Conservation (phyloP, 169 alveolate species). For the Theileria orientalis region DNA sequence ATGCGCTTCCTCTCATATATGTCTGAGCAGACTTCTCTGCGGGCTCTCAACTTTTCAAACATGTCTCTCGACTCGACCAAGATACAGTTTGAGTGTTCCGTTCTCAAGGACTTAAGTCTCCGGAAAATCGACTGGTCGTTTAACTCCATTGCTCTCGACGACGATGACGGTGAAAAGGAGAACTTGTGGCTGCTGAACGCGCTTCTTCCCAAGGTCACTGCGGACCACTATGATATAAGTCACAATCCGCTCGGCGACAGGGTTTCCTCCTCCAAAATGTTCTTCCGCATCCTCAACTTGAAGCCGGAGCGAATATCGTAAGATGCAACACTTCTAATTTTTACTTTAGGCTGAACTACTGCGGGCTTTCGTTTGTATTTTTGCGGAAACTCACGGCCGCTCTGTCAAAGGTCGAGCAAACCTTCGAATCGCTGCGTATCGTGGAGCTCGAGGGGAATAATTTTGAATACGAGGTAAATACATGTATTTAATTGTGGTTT, state of each 20-base stretch:
- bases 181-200: slow-evolving; percentile 29
- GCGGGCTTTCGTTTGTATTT: slow-evolving; percentile 28
- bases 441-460: slow-evolving; percentile 56
- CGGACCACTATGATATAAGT: slow-evolving; percentile 25
- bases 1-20: slow-evolving; percentile 15
- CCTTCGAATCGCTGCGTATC: background rate
- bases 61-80: slow-evolving; percentile 26
- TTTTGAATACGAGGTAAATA: background rate
- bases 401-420: background rate
- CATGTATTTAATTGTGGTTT: slow-evolving; percentile 3
- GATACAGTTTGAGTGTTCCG: slow-evolving; percentile 26
- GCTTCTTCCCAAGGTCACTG: slow-evolving; percentile 12
- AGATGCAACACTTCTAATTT: background rate
- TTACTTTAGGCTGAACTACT: slow-evolving; percentile 26
- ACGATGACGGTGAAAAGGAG: too few species aligned
- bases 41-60: slow-evolving; percentile 43
- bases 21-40: slow-evolving; percentile 23
- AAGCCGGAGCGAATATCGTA: slow-evolving; percentile 30
- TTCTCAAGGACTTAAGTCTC: slow-evolving; percentile 17
- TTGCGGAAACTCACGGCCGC: background rate
- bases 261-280: slow-evolving; percentile 24
- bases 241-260: slow-evolving; percentile 63
- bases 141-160: slow-evolving; percentile 22
- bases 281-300: slow-evolving; percentile 15
- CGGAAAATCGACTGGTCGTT: slow-evolving; percentile 48